Percentiles rank a stretch among this genome's conserved stretches.
Evolutionary conservation across 2,329 filamentous ascomycete genomes (phyloP).

Genomic region (Ustilaginoidea virens): DNA sequence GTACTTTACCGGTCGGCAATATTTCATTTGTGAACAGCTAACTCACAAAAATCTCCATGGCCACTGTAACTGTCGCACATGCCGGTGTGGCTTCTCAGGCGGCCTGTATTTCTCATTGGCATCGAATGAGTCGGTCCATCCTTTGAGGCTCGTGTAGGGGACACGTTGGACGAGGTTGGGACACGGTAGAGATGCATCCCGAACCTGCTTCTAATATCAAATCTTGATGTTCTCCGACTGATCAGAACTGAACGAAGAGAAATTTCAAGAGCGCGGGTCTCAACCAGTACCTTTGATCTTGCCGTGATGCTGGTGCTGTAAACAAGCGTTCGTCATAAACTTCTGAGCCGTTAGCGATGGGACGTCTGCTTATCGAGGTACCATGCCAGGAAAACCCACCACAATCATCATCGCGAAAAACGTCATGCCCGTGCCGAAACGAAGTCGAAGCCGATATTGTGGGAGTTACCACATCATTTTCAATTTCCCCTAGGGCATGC

Average conservation of each 20-base stretch:
- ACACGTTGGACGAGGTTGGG: constrained; percentile 22
- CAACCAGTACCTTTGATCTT: constrained; percentile 12
- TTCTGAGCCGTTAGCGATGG: constrained; percentile 10
- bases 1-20: neutral
- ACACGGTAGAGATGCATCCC: constrained; percentile 20
- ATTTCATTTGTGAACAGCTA: no score
- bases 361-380: neutral
- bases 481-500: constrained; percentile 6
- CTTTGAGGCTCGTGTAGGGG: constrained; percentile 17
- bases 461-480: neutral
- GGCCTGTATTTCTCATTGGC: constrained; percentile 10
- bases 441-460: constrained; percentile 3
- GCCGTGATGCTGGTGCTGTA: constrained; percentile 7
- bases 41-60: constrained; percentile 5
- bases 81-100: constrained; percentile 7
- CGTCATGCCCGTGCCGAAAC: constrained; percentile 12
- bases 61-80: constrained; percentile 3
- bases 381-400: constrained; percentile 12
- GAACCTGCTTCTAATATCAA: constrained; percentile 17
- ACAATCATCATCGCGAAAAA: constrained; percentile 17
- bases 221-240: no score
- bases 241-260: no score
- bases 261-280: neutral
- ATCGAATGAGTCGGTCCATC: constrained; percentile 13
- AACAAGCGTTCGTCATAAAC: constrained; percentile 11